Conservation (phyloP, 495 filamentous ascomycete genomes). For the Talaromyces proteolyticus region DNA sequence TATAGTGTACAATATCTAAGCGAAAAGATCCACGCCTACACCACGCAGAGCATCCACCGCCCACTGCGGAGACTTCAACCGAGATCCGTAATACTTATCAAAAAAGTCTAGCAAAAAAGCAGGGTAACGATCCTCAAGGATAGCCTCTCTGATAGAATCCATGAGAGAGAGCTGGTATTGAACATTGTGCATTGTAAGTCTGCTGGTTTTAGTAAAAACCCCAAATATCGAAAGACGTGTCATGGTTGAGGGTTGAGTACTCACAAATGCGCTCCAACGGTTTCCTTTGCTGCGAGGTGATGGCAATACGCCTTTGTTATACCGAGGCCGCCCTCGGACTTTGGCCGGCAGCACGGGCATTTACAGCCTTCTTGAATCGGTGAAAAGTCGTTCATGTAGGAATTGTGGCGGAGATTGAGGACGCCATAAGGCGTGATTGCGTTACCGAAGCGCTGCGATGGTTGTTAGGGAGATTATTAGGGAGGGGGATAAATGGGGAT, state of each 20-base stretch:
- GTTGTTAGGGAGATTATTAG: constrained; percentile 1
- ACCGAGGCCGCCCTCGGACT: constrained; percentile 65
- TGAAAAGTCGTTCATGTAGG: constrained; percentile 70
- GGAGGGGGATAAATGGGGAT: constrained; percentile 4
- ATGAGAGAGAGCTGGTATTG: constrained; percentile 84
- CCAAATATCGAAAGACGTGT: neutral
- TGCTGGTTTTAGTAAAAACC: constrained; percentile 11
- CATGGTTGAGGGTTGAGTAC: constrained; percentile 9
- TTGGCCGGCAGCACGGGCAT: constrained; percentile 70
- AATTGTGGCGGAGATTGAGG: constrained; percentile 74
- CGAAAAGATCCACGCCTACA: constrained; percentile 80
- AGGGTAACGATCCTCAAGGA: constrained; percentile 77
- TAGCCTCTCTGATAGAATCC: constrained; percentile 65
- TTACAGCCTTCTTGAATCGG: constrained; percentile 78
- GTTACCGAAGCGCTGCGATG: constrained; percentile 72
- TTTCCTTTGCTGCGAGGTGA: constrained; percentile 90
- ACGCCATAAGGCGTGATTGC: constrained; percentile 77
- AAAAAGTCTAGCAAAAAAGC: constrained; percentile 77
- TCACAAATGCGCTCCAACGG: constrained; percentile 83
- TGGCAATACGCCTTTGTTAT: constrained; percentile 87
- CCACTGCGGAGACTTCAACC: constrained; percentile 69
- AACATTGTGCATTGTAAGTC: constrained; percentile 92
- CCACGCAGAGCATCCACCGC: constrained; percentile 72
- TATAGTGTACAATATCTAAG: constrained; percentile 9
- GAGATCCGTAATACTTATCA: constrained; percentile 62